phyloP scores from a whole-genome alignment of 1,284 basidiomycete species.

The Anthracocystis setariae region DNA sequence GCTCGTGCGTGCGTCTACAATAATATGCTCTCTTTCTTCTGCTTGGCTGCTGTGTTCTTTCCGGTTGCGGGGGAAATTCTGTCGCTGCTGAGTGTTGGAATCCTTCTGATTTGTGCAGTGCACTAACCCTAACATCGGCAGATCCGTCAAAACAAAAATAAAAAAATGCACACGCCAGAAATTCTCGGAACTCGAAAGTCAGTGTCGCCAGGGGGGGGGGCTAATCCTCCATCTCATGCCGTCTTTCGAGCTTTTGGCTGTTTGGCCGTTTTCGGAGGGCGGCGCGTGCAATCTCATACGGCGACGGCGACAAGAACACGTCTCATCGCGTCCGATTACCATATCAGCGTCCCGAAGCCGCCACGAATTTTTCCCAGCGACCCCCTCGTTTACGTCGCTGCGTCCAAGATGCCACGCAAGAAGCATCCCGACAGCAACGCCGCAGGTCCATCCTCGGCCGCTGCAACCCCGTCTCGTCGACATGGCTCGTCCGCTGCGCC shows the following conservation, averaged over 20 bases:
- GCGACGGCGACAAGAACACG: background rate
- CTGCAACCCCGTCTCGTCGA: constrained; percentile 21
- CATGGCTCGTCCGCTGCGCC: constrained; percentile 12
- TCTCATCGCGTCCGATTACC: constrained; percentile 4
- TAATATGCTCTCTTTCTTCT: too few relatives aligned
- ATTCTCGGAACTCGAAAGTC: constrained; percentile 7
- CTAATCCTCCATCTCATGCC: background rate
- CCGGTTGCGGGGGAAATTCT: too few relatives aligned
- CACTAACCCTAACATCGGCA: too few relatives aligned
- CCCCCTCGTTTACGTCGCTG: too few relatives aligned
- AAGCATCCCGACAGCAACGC: constrained; percentile 16
- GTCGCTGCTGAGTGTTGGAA: too few relatives aligned
- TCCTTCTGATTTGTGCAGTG: too few relatives aligned
- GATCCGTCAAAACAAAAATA: too few relatives aligned
- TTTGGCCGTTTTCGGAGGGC: background rate
- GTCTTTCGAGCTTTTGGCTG: background rate
- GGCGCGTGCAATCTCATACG: constrained; percentile 2
- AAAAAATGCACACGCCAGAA: background rate
- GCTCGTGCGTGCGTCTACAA: too few relatives aligned
- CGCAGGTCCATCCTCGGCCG: constrained; percentile 13
- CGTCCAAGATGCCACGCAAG: constrained; percentile 31
- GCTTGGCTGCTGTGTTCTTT: too few relatives aligned
- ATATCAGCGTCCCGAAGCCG: background rate
- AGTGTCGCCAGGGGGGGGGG: background rate
- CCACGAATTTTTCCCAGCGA: too few relatives aligned